Percentiles rank a stretch among this genome's conserved stretches.
phyloP scores from a whole-genome alignment of 768 basidiomycete genomes.

The Mycena sanguinolenta region DNA sequence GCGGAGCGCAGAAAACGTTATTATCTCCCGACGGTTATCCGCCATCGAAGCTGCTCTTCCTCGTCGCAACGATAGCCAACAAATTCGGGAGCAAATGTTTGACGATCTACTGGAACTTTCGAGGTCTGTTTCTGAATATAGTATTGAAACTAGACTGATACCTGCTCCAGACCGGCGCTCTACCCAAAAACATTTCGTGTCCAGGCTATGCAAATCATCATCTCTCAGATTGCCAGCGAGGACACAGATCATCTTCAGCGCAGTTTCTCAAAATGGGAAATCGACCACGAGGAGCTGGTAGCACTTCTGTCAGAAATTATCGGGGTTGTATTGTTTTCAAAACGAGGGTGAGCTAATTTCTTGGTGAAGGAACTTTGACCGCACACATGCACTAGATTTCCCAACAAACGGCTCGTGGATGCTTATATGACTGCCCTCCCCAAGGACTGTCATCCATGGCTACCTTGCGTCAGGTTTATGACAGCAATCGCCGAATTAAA shows the following conservation, averaged over 20 bases:
- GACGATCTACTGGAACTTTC: no score
- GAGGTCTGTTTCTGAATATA: background rate
- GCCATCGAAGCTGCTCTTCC: conserved; percentile 1
- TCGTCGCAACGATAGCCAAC: background rate
- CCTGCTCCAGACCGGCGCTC: background rate
- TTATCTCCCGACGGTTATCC: no score
- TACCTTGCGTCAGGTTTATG: background rate
- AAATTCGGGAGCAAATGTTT: background rate
- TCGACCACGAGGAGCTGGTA: no score
- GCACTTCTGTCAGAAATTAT: no score
- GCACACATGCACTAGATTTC: no score
- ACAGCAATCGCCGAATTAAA: background rate
- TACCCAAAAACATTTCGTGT: no score
- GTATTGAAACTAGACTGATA: background rate
- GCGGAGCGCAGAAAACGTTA: background rate
- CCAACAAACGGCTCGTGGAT: no score
- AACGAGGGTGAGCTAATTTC: no score
- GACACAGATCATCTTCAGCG: background rate
- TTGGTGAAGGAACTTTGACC: no score
- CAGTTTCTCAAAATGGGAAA: background rate
- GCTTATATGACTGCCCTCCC: no score
- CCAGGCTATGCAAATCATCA: background rate
- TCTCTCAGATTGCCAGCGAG: conserved; percentile 1
- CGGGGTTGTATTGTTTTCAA: no score
- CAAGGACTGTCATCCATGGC: no score